Evolutionary conservation across 768 basidiomycete species (phyloP).

Genomic region (Chlorophyllum brunneum): DNA sequence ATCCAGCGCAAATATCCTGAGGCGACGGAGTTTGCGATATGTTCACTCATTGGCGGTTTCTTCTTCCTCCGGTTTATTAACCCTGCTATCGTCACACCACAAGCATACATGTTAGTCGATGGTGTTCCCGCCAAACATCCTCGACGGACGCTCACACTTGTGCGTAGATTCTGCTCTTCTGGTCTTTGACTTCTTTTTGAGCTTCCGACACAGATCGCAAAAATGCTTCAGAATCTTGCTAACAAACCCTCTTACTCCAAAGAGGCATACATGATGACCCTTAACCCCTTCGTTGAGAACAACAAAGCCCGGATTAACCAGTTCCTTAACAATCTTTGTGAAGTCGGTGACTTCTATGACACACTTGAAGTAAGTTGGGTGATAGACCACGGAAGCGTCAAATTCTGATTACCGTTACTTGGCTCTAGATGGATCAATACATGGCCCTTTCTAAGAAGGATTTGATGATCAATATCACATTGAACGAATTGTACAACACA

Average conservation of each 20-base stretch:
- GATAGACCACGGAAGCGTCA: not conserved
- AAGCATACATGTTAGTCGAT: conserved; percentile 99
- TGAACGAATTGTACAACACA: conserved; percentile 99
- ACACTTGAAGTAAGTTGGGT: conserved; percentile 77
- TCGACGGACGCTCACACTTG: conserved; percentile 88
- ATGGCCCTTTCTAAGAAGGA: conserved; percentile 99
- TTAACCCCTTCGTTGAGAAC: conserved; percentile 98
- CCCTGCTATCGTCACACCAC: conserved; percentile 97
- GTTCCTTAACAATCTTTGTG: conserved; percentile 94
- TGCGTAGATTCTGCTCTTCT: conserved; percentile 35
- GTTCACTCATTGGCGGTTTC: conserved; percentile 97
- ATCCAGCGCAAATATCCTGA: conserved; percentile 95
- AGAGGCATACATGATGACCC: conserved; percentile 96
- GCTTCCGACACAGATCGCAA: conserved; percentile 71
- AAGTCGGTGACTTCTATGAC: conserved; percentile 99
- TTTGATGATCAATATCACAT: conserved; percentile 94
- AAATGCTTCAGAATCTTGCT: conserved; percentile 99
- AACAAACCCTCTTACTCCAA: conserved; percentile 99
- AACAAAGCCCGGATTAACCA: conserved; percentile 98
- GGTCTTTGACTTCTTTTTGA: not conserved
- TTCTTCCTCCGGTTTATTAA: conserved; percentile 99
- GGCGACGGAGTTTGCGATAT: conserved; percentile 96
- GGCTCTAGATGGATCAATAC: conserved; percentile 93
- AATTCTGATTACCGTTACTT: not conserved
- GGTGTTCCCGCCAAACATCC: conserved; percentile 98